A percentile compares a stretch with the other conserved stretches of the same genome.
Evolutionary conservation across 352 stramenopile species (phyloP).

Genomic region (Phytophthora sansomeana): DNA sequence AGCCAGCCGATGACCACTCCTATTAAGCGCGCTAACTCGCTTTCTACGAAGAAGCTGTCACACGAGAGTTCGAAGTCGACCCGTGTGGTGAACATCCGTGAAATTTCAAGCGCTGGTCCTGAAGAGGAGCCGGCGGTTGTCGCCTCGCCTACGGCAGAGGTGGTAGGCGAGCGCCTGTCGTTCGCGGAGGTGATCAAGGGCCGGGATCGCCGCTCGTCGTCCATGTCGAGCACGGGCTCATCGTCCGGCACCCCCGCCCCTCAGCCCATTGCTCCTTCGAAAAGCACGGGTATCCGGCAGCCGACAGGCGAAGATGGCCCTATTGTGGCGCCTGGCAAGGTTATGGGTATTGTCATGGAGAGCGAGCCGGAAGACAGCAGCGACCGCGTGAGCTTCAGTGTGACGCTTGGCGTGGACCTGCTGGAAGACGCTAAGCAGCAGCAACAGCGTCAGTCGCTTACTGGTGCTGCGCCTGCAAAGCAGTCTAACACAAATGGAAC

Average conservation of each 20-base stretch:
- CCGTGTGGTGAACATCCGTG: slow-evolving; percentile 83
- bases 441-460: slow-evolving; percentile 60
- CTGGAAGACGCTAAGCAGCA: slow-evolving; percentile 76
- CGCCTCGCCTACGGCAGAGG: slow-evolving; percentile 41
- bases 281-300: slow-evolving; percentile 58
- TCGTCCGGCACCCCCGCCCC: slow-evolving; percentile 28
- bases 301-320: slow-evolving; percentile 82
- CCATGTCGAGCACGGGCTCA: slow-evolving; percentile 46
- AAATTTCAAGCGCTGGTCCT: slow-evolving; percentile 45
- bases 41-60: slow-evolving; percentile 67
- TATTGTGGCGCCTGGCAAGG: slow-evolving; percentile 70
- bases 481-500: slow-evolving; percentile 32
- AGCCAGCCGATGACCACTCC: slow-evolving; percentile 42
- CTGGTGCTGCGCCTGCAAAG: slow-evolving; percentile 39
- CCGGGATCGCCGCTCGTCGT: slow-evolving; percentile 54
- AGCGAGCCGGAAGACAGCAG: slow-evolving; percentile 60
- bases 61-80: slow-evolving; percentile 62
- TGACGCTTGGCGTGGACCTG: slow-evolving; percentile 78
- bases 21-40: slow-evolving; percentile 69
- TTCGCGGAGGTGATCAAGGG: slow-evolving; percentile 63
- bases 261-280: slow-evolving; percentile 31
- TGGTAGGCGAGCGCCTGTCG: slow-evolving; percentile 51
- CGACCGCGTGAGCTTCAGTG: slow-evolving; percentile 85
- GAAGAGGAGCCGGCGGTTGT: slow-evolving; percentile 47
- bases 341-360: slow-evolving; percentile 82